These are phyloP conservation scores for Sugiyamaella castrensis DNA, from an alignment of 1,139 yeast genomes.

Conservation along the genomic window DNA sequence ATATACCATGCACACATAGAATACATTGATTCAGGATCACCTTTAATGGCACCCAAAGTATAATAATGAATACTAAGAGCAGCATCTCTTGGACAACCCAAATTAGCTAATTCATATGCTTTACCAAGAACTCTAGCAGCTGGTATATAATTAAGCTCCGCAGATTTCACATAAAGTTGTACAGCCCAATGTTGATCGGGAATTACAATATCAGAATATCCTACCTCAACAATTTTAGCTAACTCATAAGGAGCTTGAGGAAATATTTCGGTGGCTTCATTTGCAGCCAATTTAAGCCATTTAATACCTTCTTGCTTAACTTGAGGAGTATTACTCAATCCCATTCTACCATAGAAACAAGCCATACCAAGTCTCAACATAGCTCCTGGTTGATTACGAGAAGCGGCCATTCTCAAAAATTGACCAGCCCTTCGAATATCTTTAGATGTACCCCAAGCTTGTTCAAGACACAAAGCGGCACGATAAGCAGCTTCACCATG, in stretches of 20 bases:
- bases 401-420: constrained; percentile 81
- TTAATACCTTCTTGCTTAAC: constrained; percentile 85
- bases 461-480: constrained; percentile 87
- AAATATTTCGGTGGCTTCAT: constrained; percentile 76
- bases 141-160: constrained; percentile 80
- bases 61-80: constrained; percentile 88
- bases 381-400: constrained; percentile 91
- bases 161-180: constrained; percentile 83
- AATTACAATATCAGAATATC: constrained; percentile 83
- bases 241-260: constrained; percentile 93
- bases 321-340: constrained; percentile 61
- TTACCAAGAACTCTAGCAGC: constrained; percentile 79
- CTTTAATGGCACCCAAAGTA: constrained; percentile 84
- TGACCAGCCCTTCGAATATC: constrained; percentile 86
- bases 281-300: constrained; percentile 87
- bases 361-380: constrained; percentile 90
- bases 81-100: constrained; percentile 74
- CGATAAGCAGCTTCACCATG: constrained; percentile 90
- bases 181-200: constrained; percentile 81
- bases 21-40: constrained; percentile 86
- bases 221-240: constrained; percentile 78
- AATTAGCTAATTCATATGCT: constrained; percentile 78
- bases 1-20: constrained; percentile 97
- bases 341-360: constrained; percentile 81
- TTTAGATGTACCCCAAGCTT: constrained; percentile 88